Conservation (phyloP, 148 eudicot genomes). For the Silene latifolia region DNA sequence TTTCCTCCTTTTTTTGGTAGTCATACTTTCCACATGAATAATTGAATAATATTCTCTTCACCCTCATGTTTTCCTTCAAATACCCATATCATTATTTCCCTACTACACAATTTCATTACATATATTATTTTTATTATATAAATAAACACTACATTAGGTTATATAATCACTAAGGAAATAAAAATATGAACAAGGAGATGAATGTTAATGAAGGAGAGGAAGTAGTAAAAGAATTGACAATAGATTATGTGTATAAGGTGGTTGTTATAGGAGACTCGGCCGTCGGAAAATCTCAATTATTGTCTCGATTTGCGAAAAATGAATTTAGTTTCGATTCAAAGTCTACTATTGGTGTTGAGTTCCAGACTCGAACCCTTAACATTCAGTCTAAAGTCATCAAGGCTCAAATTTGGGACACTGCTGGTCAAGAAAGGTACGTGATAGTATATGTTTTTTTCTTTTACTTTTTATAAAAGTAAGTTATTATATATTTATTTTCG, state of each 20-base stretch:
- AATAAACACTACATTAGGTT: too few species aligned
- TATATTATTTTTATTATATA: too few species aligned
- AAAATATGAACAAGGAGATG: constrained; percentile 33
- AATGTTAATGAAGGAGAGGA: constrained; percentile 24
- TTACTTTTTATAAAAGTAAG: too few species aligned
- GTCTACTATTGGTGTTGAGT: constrained; percentile 83
- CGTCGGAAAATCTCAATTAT: constrained; percentile 70
- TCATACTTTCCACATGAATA: not conserved
- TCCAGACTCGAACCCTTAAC: constrained; percentile 63
- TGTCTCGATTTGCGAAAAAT: constrained; percentile 62
- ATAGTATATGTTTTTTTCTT: too few species aligned
- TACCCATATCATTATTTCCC: not conserved
- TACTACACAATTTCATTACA: too few species aligned
- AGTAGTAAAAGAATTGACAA: constrained; percentile 25
- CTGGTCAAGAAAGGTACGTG: constrained; percentile 70
- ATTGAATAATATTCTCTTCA: not conserved
- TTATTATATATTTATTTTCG: too few species aligned
- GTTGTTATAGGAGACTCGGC: constrained; percentile 84
- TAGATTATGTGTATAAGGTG: constrained; percentile 81
- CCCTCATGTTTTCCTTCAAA: not conserved
- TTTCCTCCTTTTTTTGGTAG: not conserved
- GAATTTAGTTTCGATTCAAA: constrained; percentile 72
- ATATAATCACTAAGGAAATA: too few species aligned
- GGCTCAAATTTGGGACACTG: constrained; percentile 95
- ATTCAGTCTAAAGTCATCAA: constrained; percentile 62